Conservation (phyloP, 306 rosid genomes). For the Echinosophora koreensis region DNA sequence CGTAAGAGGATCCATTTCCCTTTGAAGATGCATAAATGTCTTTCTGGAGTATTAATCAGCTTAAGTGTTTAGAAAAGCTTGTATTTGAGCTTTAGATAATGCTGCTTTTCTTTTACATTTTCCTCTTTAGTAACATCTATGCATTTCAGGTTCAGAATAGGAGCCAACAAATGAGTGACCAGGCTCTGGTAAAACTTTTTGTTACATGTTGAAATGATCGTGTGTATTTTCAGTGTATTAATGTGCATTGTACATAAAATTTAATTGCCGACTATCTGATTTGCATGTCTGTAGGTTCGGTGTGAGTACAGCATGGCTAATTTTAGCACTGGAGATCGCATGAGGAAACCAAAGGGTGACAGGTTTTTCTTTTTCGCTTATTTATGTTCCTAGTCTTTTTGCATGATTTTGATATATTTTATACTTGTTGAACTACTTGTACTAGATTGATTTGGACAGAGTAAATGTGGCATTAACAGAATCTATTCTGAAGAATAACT, state of each 20-base stretch:
- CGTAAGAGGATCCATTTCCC: too few species aligned
- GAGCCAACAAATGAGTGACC: constrained; percentile 74
- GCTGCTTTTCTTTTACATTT: not conserved
- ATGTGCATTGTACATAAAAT: constrained; percentile 13
- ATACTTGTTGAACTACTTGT: constrained; percentile 15
- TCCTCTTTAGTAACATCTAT: not conserved
- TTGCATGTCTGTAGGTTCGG: constrained; percentile 63
- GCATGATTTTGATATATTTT: not conserved
- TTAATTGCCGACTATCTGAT: constrained; percentile 8
- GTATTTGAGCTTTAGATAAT: constrained; percentile 25
- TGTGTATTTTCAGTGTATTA: not conserved
- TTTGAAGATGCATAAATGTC: not conserved
- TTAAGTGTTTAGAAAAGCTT: not conserved
- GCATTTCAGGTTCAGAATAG: constrained; percentile 77
- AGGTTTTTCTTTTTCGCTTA: constrained; percentile 57
- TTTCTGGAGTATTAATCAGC: not conserved
- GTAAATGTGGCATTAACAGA: constrained; percentile 5
- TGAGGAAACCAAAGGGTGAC: constrained; percentile 91
- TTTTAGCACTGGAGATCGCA: constrained; percentile 94
- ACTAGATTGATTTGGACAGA: not conserved
- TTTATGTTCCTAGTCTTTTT: not conserved
- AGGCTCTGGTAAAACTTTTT: constrained; percentile 68
- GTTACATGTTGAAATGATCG: not conserved
- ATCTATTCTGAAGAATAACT: not conserved
- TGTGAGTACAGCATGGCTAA: constrained; percentile 96